A percentile compares a stretch with the other conserved stretches of the same genome.
Evolutionary conservation across 495 filamentous ascomycete genomes (phyloP).

Genomic region (Talaromyces adpressus): DNA sequence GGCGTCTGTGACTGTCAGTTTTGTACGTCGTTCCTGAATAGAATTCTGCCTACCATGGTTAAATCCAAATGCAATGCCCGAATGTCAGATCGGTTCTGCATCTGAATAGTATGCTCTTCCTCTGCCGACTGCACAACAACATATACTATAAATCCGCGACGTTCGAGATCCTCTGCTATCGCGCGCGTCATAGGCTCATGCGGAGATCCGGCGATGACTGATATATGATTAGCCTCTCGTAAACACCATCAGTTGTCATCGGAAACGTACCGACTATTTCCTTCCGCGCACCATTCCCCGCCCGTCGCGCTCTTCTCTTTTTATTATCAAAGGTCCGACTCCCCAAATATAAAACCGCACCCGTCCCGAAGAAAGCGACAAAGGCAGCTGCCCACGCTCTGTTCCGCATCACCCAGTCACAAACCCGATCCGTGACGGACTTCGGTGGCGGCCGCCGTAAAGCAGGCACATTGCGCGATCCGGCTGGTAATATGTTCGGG

Average conservation of each 20-base stretch:
- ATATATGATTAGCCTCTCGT: constrained; percentile 2
- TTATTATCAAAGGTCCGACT: constrained; percentile 51
- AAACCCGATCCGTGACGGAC: constrained; percentile 31
- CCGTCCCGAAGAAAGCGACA: constrained; percentile 60
- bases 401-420: constrained; percentile 61
- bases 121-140: constrained; percentile 71
- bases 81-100: constrained; percentile 71
- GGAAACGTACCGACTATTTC: constrained; percentile 65
- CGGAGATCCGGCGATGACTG: constrained; percentile 74
- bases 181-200: constrained; percentile 73
- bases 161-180: constrained; percentile 77
- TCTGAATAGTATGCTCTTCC: constrained; percentile 74
- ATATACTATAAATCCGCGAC: constrained; percentile 89
- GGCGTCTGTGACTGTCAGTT: constrained; percentile 32
- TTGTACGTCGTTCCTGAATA: too few relatives aligned
- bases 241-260: not conserved
- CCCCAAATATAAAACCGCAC: constrained; percentile 57
- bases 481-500: constrained; percentile 27
- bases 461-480: constrained; percentile 22
- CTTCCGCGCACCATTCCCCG: constrained; percentile 73
- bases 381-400: constrained; percentile 62
- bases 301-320: constrained; percentile 67
- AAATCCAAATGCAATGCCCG: constrained; percentile 76
- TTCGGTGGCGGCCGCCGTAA: constrained; percentile 12
- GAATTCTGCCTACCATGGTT: too few relatives aligned